These are phyloP conservation scores for Stentor coeruleus DNA, from an alignment of 73 alveolate genomes.

Conservation along the genomic window DNA sequence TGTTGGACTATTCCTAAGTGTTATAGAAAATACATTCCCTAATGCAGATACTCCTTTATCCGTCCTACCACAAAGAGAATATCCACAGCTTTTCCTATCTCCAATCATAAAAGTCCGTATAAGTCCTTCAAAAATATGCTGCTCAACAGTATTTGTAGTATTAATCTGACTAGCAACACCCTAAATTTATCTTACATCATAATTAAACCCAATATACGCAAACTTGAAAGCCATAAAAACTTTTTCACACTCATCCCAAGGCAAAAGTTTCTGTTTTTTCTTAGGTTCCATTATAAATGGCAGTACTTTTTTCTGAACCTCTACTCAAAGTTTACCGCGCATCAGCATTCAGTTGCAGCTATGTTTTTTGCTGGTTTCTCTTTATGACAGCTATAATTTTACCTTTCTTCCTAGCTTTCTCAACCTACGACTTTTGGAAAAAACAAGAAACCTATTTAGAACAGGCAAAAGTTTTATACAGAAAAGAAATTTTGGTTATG, in stretches of 20 bases:
- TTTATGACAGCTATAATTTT: neutral
- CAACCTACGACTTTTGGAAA: conserved; percentile 14
- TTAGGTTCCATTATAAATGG: conserved; percentile 10
- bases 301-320: neutral
- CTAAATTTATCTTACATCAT: neutral
- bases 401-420: conserved; percentile 9
- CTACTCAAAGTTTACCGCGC: neutral
- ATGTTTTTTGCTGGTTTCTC: conserved; percentile 16
- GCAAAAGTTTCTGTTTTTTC: neutral
- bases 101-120: neutral
- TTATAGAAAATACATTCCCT: conserved; percentile 71
- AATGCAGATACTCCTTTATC: conserved; percentile 89
- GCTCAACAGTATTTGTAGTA: neutral
- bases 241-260: neutral
- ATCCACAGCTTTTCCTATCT: conserved; percentile 9
- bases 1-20: conserved; percentile 27
- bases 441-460: neutral
- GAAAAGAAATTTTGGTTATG: conserved; percentile 2
- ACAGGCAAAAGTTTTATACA: neutral
- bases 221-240: neutral
- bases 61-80: conserved; percentile 82
- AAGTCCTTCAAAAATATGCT: neutral
- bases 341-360: neutral
- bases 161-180: neutral
- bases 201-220: neutral